Percentiles rank a stretch among this genome's conserved stretches.
phyloP scores from a whole-genome alignment of 768 basidiomycete species.

The Psilocybe tampanensis region DNA sequence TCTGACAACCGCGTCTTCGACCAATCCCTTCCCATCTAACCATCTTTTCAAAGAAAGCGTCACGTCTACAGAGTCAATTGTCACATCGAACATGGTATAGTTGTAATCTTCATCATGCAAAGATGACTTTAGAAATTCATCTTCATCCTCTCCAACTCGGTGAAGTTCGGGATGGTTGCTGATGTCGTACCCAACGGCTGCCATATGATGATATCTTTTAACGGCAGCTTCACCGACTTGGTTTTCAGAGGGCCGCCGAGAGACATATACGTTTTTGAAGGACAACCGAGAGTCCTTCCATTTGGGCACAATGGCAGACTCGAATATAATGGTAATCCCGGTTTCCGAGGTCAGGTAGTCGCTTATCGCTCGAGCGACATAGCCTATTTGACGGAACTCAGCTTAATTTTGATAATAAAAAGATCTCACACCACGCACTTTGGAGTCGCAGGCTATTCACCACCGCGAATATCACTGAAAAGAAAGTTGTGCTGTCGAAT shows the following conservation, averaged over 20 bases:
- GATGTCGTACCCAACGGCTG: conserved; percentile 75
- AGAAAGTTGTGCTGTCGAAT: conserved; percentile 80
- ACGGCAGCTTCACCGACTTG: conserved; percentile 19
- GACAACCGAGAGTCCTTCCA: conserved; percentile 96
- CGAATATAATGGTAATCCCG: conserved; percentile 93
- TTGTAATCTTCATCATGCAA: conserved; percentile 60
- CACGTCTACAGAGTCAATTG: conserved; percentile 93
- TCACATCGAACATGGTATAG: conserved; percentile 91
- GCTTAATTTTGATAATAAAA: background rate
- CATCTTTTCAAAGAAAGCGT: conserved; percentile 89
- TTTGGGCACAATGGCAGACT: conserved; percentile 96
- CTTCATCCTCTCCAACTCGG: conserved; percentile 54
- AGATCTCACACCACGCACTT: conserved; percentile 45
- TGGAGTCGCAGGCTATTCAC: conserved; percentile 87
- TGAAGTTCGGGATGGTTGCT: conserved; percentile 77
- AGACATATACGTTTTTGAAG: conserved; percentile 96
- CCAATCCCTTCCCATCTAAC: conserved; percentile 93
- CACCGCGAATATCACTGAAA: conserved; percentile 89
- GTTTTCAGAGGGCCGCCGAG: conserved; percentile 60
- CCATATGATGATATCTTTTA: conserved; percentile 42
- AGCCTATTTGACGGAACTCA: conserved; percentile 50
- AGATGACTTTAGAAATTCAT: conserved; percentile 45
- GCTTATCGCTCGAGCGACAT: conserved; percentile 85
- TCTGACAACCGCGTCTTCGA: conserved; percentile 89
- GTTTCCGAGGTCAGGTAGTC: conserved; percentile 93